Evolutionary conservation across 2,329 filamentous ascomycete genomes (phyloP).

Genomic region (Claviceps sp.): DNA sequence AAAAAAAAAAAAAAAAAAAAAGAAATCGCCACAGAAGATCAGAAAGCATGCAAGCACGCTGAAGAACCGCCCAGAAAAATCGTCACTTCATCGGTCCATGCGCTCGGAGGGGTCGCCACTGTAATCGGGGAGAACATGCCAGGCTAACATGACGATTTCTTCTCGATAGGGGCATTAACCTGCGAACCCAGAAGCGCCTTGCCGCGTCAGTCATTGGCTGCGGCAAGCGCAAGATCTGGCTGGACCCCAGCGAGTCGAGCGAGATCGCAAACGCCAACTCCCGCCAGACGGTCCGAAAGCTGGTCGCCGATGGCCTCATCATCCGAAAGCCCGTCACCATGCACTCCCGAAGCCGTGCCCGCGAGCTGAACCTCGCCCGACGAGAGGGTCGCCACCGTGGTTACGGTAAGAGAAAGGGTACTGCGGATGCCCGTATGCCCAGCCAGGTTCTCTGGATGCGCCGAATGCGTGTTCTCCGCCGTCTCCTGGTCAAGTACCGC

Average conservation of each 20-base stretch:
- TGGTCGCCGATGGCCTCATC: slow-evolving; percentile 98
- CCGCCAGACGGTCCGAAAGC: slow-evolving; percentile 98
- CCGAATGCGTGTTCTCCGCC: slow-evolving; percentile 96
- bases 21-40: background rate
- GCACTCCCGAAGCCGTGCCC: slow-evolving; percentile 95
- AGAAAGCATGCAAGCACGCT: slow-evolving; percentile 1
- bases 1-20: too few species aligned
- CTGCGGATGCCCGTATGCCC: slow-evolving; percentile 97
- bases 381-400: slow-evolving; percentile 95
- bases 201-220: slow-evolving; percentile 96
- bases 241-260: slow-evolving; percentile 97
- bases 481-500: slow-evolving; percentile 98
- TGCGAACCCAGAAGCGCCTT: slow-evolving; percentile 99
- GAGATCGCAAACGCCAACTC: slow-evolving; percentile 99
- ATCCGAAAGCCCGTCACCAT: slow-evolving; percentile 99
- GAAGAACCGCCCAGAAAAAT: background rate
- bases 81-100: background rate
- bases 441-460: slow-evolving; percentile 99
- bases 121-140: background rate
- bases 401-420: slow-evolving; percentile 99
- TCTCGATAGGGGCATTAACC: slow-evolving; percentile 68
- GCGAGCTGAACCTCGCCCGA: slow-evolving; percentile 87
- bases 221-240: slow-evolving; percentile 99
- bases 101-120: background rate
- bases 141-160: slow-evolving; percentile 14